A percentile compares a stretch with the other conserved stretches of the same genome.
Conservation (phyloP, 225 moss, liverwort and hornwort genomes). For the Takakia lepidozioides region DNA sequence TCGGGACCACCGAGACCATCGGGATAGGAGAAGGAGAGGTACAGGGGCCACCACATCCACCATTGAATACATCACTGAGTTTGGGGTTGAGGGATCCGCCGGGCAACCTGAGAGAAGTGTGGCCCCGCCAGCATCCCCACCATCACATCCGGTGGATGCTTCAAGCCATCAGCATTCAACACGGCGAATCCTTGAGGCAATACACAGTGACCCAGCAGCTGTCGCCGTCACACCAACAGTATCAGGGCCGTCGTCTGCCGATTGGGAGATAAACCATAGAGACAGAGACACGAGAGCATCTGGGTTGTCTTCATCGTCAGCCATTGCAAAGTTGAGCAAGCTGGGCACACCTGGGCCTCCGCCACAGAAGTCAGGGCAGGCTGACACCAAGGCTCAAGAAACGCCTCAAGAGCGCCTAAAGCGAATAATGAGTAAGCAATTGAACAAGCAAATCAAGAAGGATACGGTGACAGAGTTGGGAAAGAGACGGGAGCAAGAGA, state of each 20-base stretch:
- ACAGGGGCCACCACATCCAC: slow-evolving; percentile 59
- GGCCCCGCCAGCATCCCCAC: slow-evolving; percentile 75
- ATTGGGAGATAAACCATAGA: slow-evolving; percentile 70
- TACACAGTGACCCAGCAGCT: slow-evolving; percentile 93
- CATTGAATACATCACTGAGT: slow-evolving; percentile 97
- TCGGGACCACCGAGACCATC: slow-evolving; percentile 33
- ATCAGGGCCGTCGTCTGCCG: slow-evolving; percentile 40
- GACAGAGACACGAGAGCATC: slow-evolving; percentile 46
- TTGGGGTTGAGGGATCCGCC: slow-evolving; percentile 68
- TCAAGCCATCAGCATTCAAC: slow-evolving; percentile 34
- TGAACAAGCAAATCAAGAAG: slow-evolving; percentile 97
- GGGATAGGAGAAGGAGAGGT: slow-evolving; percentile 60
- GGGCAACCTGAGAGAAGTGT: slow-evolving; percentile 60
- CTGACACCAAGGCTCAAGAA: slow-evolving; percentile 59
- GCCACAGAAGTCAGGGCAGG: slow-evolving; percentile 43
- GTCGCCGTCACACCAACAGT: slow-evolving; percentile 50
- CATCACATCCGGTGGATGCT: slow-evolving; percentile 38
- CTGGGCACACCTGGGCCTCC: slow-evolving; percentile 35
- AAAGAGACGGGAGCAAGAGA: slow-evolving; percentile 93
- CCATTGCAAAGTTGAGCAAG: slow-evolving; percentile 93
- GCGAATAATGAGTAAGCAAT: slow-evolving; percentile 97
- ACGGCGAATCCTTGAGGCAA: slow-evolving; percentile 90
- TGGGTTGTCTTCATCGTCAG: slow-evolving; percentile 61
- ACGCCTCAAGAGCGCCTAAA: slow-evolving; percentile 95
- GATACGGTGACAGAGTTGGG: slow-evolving; percentile 94